Conservation (phyloP, 2,329 filamentous ascomycete species). For the Colletotrichum sp. region DNA sequence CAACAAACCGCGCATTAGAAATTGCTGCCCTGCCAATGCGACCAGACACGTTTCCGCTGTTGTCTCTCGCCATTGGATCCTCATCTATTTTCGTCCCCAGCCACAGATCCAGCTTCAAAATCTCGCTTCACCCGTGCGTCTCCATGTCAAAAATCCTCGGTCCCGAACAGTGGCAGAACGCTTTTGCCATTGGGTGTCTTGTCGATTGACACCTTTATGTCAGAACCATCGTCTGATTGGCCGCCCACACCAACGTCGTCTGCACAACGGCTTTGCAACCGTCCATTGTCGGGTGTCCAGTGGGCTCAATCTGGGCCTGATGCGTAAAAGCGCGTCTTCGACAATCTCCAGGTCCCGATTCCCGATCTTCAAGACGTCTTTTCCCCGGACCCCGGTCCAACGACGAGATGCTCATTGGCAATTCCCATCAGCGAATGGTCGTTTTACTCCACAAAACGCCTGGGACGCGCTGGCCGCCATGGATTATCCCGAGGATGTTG, state of each 20-base stretch:
- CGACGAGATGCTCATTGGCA: slow-evolving; percentile 13
- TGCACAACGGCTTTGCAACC: not conserved
- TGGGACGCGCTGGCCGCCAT: slow-evolving; percentile 7
- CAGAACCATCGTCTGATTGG: slow-evolving; percentile 2
- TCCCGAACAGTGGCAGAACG: not conserved
- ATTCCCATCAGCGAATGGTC: not conserved
- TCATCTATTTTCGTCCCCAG: not conserved
- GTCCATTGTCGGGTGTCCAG: not conserved
- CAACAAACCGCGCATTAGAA: slow-evolving; percentile 18
- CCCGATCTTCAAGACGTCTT: slow-evolving; percentile 15
- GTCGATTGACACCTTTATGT: not conserved
- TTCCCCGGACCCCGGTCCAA: slow-evolving; percentile 15
- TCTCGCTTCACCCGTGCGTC: not conserved
- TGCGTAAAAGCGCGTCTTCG: slow-evolving; percentile 18
- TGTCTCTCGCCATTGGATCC: slow-evolving; percentile 11
- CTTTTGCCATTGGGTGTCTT: not conserved
- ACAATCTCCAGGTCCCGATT: slow-evolving; percentile 15
- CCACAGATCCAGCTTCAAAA: not conserved
- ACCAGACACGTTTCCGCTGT: slow-evolving; percentile 13
- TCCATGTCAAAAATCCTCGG: not conserved
- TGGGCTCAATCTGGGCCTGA: slow-evolving; percentile 6
- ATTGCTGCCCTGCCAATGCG: slow-evolving; percentile 8
- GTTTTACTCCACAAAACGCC: slow-evolving; percentile 7
- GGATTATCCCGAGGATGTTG: slow-evolving; percentile 21
- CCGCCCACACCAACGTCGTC: not conserved